Evolutionary conservation across 2,329 filamentous ascomycete genomes (phyloP).

Genomic region (Colletotrichum sansevieriae): DNA sequence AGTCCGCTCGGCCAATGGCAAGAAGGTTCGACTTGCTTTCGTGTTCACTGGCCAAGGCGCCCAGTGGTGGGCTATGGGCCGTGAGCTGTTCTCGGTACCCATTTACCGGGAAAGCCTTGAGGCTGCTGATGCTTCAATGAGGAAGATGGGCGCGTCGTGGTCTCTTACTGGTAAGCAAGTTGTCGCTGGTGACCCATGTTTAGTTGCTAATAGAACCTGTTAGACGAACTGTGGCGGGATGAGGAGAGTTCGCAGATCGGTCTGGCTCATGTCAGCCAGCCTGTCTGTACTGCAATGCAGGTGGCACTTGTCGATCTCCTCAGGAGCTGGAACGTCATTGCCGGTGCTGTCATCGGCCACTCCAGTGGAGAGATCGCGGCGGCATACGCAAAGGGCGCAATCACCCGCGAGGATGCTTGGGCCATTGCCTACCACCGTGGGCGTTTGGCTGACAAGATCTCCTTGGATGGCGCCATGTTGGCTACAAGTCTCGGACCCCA

Average conservation of each 20-base stretch:
- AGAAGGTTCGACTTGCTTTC: slow-evolving; percentile 13
- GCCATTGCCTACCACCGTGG: slow-evolving; percentile 43
- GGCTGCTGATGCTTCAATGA: too few species aligned
- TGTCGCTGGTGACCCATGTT: slow-evolving; percentile 43
- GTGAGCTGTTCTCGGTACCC: slow-evolving; percentile 39
- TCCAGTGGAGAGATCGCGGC: slow-evolving; percentile 65
- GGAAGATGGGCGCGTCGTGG: neutral
- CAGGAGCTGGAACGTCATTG: slow-evolving; percentile 48
- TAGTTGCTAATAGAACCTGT: slow-evolving; percentile 46
- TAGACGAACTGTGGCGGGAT: slow-evolving; percentile 44
- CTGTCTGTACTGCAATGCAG: slow-evolving; percentile 50
- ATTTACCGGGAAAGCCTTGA: slow-evolving; percentile 21
- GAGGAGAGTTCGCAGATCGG: slow-evolving; percentile 35
- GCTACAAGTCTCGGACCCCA: slow-evolving; percentile 43
- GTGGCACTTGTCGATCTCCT: slow-evolving; percentile 47
- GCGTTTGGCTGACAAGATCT: slow-evolving; percentile 15
- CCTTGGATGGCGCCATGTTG: slow-evolving; percentile 45
- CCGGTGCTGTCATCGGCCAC: slow-evolving; percentile 59
- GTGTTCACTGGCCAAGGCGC: slow-evolving; percentile 52
- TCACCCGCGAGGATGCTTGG: slow-evolving; percentile 48
- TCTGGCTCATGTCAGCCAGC: slow-evolving; percentile 48
- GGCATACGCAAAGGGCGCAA: slow-evolving; percentile 61
- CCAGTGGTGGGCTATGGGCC: slow-evolving; percentile 48
- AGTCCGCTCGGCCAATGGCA: slow-evolving; percentile 49
- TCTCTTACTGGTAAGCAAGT: slow-evolving; percentile 44